Evolutionary conservation across 306 rosid species (phyloP), one percentile per base, ranked within the genome.

Genomic region (Vachellia pachyceras): DNA sequence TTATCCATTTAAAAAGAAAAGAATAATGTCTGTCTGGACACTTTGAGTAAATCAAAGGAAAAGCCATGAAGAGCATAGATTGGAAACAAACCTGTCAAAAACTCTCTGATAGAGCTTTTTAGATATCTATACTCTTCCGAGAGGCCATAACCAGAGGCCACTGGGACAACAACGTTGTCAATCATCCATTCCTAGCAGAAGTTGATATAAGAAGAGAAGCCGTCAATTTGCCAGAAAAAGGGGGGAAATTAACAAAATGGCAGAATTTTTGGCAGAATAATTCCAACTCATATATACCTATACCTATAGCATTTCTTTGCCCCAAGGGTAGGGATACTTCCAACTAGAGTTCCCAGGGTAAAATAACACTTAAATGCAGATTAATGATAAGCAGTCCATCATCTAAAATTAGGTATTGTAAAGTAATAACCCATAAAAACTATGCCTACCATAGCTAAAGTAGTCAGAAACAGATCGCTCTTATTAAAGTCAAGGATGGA

Each of bases 401-500:
- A 39, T 40, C 50, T 40, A 68, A 67, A 18, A 33, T 39, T n/a
- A 40, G 68, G 20, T 20, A 47, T 22, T 47, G 17, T 41, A 45
- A 22, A 77, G 65, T 40, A 63, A 65, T 15, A 78, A 17, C 15
- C n/a, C 39, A 10, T 52, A 29, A 87, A 23, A 42, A 69, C 40
- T 44, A 63, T 54, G 77, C 49, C 50, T 90, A 92, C 99, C 98
- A 85, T 88, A 84, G 84, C 17, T 23, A 90, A 69, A 52, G 90
- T 79, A 69, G 87, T 77, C 69, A 88, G 80, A 10, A 77, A 82
- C 47, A 84, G 84, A 63, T 90, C 82, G 79, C 92, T 89, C 85
- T 93, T 96, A 84, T 92, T 93, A 29, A 96, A 92, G 84, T 96
- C 99, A 12, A 93, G 97, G 68, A 93, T 78, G 7, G 99, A 90